These are phyloP conservation scores for Hymenoscyphus salicellus DNA, from an alignment of 2,329 filamentous ascomycete genomes.

Conservation along the genomic window DNA sequence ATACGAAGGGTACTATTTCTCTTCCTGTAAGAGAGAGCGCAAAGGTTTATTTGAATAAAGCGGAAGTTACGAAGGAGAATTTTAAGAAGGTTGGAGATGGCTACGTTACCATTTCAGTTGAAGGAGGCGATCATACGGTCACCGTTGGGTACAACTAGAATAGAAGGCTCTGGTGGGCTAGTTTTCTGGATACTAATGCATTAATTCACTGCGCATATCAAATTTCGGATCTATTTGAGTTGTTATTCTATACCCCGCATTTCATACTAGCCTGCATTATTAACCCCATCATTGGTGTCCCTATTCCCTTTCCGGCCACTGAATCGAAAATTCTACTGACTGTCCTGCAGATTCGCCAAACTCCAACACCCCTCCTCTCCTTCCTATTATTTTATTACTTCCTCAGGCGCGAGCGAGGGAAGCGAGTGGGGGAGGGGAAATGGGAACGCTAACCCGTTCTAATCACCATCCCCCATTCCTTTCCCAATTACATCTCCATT, in stretches of 20 bases:
- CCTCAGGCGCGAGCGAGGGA: no score
- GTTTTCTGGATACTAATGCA: background rate
- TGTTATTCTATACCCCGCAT: background rate
- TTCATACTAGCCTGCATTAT: background rate
- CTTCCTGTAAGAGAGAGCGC: constrained; percentile 25
- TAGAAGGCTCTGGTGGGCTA: background rate
- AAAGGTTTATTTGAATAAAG: constrained; percentile 9
- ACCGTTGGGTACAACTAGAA: constrained; percentile 11
- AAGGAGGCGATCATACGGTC: constrained; percentile 5
- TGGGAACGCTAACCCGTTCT: no score
- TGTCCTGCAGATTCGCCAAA: background rate
- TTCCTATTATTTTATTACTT: background rate
- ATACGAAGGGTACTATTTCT: constrained; percentile 25
- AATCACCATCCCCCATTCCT: no score
- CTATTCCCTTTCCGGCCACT: background rate
- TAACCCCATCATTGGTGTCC: background rate
- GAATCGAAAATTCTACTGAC: no score
- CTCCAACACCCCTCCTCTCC: background rate
- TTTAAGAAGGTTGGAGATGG: background rate
- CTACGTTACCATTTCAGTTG: constrained; percentile 6
- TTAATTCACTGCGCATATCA: no score
- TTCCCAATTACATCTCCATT: no score
- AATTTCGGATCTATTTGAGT: background rate
- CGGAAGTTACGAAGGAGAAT: background rate
- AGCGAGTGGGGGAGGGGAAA: no score